Evolutionary conservation across 202 grass and related monocot species (phyloP), one percentile per base, ranked within the genome.

Genomic region (Schoenoplectus triqueter): DNA sequence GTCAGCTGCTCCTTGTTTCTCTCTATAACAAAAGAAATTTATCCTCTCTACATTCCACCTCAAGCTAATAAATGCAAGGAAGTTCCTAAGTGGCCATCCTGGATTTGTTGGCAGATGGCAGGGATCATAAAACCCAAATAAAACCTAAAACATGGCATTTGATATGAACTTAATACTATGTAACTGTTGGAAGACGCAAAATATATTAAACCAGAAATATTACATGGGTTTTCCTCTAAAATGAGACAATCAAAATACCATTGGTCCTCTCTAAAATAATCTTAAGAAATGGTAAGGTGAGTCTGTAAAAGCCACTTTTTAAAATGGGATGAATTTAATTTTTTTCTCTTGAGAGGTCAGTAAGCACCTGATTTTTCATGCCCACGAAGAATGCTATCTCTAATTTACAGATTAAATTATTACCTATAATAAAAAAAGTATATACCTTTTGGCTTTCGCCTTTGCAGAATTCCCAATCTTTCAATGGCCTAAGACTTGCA

Each of bases 61-160:
- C 65, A 95, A 82, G 73, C 80, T 87, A 47, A 98, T 82, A 64
- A 92, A 98, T 39, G 88, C 67, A 81, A 92, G 81, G 61, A 90
- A 98, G 64, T 98, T 95, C 86, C 78, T 81, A 89, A 98, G 73
- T 85, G 93, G 92, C 95, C 91, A 92, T 11, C 95, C 91, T 89
- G 91, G 93, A 73, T 83, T 92, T 81, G 64, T 72, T 86, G 74
- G 84, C 84, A 68, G 52, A 82, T 61, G 81, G 11, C 87, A 89
- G 60, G 94, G 90, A 86, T 98, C 95, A 90, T 95, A 98, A 86
- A 92, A 98, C 9, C 95, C 95, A 89, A 95, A 98, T 46, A 98
- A 69, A 59, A 98, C 52, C 95, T 98, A 87, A 80, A 90, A 60
- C 42, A 42, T 60, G 14, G 21, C 54, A 78, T 78, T 66, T 11